Conservation (phyloP, 108 stramenopile genomes). For the Skeletonema potamos region DNA sequence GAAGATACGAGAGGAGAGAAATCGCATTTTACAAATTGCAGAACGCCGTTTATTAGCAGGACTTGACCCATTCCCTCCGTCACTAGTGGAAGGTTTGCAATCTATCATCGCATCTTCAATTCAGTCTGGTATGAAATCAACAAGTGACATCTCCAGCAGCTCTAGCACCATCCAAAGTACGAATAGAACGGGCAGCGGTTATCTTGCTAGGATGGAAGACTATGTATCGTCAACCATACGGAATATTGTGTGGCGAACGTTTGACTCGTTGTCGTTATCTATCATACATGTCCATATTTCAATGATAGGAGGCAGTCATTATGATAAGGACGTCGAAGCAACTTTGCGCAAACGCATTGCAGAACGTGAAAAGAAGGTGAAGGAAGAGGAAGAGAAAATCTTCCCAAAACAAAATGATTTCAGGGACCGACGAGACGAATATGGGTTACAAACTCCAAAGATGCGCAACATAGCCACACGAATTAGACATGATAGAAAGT, state of each 20-base stretch:
- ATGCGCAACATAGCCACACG: neutral
- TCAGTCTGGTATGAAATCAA: constrained; percentile 14
- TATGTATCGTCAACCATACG: constrained; percentile 34
- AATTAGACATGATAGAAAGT: neutral
- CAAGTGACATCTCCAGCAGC: constrained; percentile 1
- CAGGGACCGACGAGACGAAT: neutral
- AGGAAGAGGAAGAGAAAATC: neutral
- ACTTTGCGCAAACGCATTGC: neutral
- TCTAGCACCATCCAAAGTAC: neutral
- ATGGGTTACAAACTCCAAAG: neutral
- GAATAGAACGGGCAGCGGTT: neutral
- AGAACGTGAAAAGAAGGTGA: neutral
- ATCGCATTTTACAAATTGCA: constrained; percentile 39
- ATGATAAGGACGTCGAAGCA: constrained; percentile 26
- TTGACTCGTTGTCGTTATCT: constrained; percentile 34
- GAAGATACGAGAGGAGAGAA: constrained; percentile 28
- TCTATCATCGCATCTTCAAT: constrained; percentile 10
- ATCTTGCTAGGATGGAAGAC: constrained; percentile 31
- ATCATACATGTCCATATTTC: constrained; percentile 31
- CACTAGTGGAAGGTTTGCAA: constrained; percentile 15
- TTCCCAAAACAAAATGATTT: neutral
- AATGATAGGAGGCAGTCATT: constrained; percentile 34
- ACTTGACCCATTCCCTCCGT: constrained; percentile 40
- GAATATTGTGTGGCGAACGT: constrained; percentile 37
- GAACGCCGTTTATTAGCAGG: constrained; percentile 37